Conservation (phyloP, 1,284 basidiomycete species). For the Anthracocystis panici-leucophaei region DNA sequence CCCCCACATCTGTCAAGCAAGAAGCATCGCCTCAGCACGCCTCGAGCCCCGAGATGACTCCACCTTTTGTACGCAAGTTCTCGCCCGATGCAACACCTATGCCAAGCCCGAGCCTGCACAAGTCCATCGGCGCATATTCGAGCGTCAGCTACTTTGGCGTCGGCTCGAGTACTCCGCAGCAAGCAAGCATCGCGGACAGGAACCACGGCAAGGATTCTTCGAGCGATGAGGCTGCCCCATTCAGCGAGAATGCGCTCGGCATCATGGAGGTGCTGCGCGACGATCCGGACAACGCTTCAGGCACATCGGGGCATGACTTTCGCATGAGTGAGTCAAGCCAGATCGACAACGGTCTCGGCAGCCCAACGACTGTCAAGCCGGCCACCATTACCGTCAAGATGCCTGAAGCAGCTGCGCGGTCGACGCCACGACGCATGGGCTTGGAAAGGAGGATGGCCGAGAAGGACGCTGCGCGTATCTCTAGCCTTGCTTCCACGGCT, state of each 20-base stretch:
- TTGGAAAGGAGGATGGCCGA: constrained; percentile 32
- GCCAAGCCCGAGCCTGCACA: constrained; percentile 58
- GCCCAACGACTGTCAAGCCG: constrained; percentile 5
- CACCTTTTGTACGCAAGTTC: constrained; percentile 27
- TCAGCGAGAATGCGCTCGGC: constrained; percentile 8
- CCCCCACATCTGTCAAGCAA: neutral
- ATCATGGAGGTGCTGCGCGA: constrained; percentile 36
- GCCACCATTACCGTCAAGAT: constrained; percentile 15
- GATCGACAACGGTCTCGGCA: constrained; percentile 3
- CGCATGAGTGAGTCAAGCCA: constrained; percentile 1
- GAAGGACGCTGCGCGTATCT: constrained; percentile 32
- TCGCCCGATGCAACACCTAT: constrained; percentile 60
- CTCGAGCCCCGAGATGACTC: constrained; percentile 23
- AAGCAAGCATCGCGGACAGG: neutral
- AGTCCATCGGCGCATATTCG: constrained; percentile 32
- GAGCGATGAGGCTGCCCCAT: neutral
- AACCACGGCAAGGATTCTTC: neutral
- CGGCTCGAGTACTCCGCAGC: constrained; percentile 3
- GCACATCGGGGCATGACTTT: constrained; percentile 10
- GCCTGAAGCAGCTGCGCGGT: constrained; percentile 12
- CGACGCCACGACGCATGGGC: constrained; percentile 25
- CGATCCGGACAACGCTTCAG: neutral
- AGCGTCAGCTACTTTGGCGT: constrained; percentile 46
- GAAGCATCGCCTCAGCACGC: constrained; percentile 3
- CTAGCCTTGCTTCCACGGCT: constrained; percentile 14